Evolutionary conservation across 1,284 basidiomycete species (phyloP).

Genomic region (Boletellus dicymbophilus): DNA sequence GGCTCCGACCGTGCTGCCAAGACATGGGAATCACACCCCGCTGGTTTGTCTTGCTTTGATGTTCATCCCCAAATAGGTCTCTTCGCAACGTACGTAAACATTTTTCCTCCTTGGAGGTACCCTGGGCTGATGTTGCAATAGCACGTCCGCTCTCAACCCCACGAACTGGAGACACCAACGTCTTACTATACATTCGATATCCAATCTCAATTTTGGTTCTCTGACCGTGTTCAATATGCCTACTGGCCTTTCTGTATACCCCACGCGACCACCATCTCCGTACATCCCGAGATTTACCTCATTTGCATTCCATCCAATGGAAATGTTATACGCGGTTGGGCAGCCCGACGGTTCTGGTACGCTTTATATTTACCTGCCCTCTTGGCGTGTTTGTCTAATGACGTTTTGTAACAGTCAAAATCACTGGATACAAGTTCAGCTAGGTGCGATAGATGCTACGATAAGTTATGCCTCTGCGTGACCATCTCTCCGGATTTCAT

Average conservation of each 20-base stretch:
- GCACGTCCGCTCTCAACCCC: conserved; percentile 62
- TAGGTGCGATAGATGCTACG: conserved; percentile 6
- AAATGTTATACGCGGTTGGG: conserved; percentile 79
- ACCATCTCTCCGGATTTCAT: conserved; percentile 13
- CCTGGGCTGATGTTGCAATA: conserved; percentile 28
- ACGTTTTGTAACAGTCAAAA: conserved; percentile 39
- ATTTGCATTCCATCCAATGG: conserved; percentile 74
- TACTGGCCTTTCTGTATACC: conserved; percentile 54
- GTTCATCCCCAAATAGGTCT: conserved; percentile 87
- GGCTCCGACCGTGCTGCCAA: conserved; percentile 62
- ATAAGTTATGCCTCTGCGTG: background rate
- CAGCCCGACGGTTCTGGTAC: conserved; percentile 71
- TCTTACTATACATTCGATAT: conserved; percentile 57
- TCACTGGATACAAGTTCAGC: conserved; percentile 46
- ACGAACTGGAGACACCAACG: conserved; percentile 66
- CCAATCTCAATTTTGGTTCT: conserved; percentile 30
- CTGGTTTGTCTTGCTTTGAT: conserved; percentile 84
- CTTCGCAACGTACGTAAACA: conserved; percentile 76
- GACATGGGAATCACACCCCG: conserved; percentile 67
- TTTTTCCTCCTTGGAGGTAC: background rate
- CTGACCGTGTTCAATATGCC: conserved; percentile 54
- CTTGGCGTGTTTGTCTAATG: conserved; percentile 8
- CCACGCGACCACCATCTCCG: conserved; percentile 55
- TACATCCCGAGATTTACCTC: conserved; percentile 66
- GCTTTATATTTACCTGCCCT: conserved; percentile 24